Evolutionary conservation across 495 filamentous ascomycete genomes (phyloP), one percentile per base, ranked within the genome.

Genomic region (Penicillium bovifimosum): DNA sequence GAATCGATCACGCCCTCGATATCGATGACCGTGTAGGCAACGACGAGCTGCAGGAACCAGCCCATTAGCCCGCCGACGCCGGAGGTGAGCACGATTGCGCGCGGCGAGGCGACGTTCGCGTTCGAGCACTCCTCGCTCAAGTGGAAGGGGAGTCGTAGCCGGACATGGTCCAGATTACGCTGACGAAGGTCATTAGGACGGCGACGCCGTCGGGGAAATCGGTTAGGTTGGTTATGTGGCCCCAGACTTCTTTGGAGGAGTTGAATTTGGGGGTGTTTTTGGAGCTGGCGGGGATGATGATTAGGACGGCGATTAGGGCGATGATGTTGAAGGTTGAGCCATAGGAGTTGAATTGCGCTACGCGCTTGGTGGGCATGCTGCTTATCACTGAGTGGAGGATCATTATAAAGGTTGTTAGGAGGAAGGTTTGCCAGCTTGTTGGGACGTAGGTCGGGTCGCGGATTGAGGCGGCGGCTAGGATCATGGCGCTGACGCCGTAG

Each of bases 71-170:
- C 87, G 6, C 87, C 87, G 11, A 85, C 70, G 1, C 69, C 81
- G 7, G 80, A 80, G 9, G 87, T 90, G 59, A 91, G 70, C 20
- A 89, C 78, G 52, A 91, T 91, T n/a, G 87, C 86, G 10, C 87
- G 77, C 0, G 87, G 87, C 1, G 86, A 82, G 31, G 87, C 87
- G 44, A 90, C 67, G 47, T 84, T 82, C 27, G 87, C 87, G 60
- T 90, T 90, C 40, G 82, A 83, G 65, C 87, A 90, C 62, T 91
- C 87, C 53, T 91, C 87, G 31, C 80, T 80, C 18, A 91, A 66
- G 65, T 91, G 87, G 62, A 91, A 91, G 86, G 83, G 0, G 81
- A 80, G 62, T 91, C 86, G 63, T 88, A 88, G 29, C 85, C 82
- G 28, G 72, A 76, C 81, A 84, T 84, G 13, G 79, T 83, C 80